Evolutionary conservation across 2,329 filamentous ascomycete genomes (phyloP).

Genomic region (Colletotrichum sp.): DNA sequence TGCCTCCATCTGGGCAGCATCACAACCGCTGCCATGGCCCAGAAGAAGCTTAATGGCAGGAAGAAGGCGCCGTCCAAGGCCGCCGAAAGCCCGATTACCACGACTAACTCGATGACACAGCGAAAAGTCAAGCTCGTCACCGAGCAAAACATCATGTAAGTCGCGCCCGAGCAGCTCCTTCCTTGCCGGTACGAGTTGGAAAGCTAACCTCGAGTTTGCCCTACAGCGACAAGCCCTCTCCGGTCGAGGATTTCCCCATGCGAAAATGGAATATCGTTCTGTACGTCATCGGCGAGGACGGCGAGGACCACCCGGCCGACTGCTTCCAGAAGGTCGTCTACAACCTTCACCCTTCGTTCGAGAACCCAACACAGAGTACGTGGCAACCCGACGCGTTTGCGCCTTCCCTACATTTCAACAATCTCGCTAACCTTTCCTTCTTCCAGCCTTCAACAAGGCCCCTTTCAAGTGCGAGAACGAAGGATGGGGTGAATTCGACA

Average conservation of each 20-base stretch:
- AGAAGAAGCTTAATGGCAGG: background rate
- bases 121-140: slow-evolving; percentile 92
- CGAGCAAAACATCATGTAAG: slow-evolving; percentile 85
- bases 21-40: background rate
- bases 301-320: slow-evolving; percentile 81
- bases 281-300: slow-evolving; percentile 83
- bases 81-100: background rate
- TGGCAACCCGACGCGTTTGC: slow-evolving; percentile 24
- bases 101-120: slow-evolving; percentile 55
- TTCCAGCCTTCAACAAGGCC: slow-evolving; percentile 76
- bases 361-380: slow-evolving; percentile 84
- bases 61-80: background rate
- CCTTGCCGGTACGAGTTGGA: background rate
- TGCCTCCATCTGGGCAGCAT: background rate
- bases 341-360: slow-evolving; percentile 93
- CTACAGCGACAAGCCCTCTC: slow-evolving; percentile 76
- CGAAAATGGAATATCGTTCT: slow-evolving; percentile 90
- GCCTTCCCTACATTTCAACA: background rate
- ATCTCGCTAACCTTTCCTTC: slow-evolving; percentile 17
- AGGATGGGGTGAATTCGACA: slow-evolving; percentile 99
- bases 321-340: slow-evolving; percentile 94
- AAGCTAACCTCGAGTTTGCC: slow-evolving; percentile 23
- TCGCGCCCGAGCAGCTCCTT: background rate
- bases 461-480: slow-evolving; percentile 93
- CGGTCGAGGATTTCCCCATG: slow-evolving; percentile 89